Conservation (phyloP, 2,329 filamentous ascomycete genomes). For the Cercospora beticola region DNA sequence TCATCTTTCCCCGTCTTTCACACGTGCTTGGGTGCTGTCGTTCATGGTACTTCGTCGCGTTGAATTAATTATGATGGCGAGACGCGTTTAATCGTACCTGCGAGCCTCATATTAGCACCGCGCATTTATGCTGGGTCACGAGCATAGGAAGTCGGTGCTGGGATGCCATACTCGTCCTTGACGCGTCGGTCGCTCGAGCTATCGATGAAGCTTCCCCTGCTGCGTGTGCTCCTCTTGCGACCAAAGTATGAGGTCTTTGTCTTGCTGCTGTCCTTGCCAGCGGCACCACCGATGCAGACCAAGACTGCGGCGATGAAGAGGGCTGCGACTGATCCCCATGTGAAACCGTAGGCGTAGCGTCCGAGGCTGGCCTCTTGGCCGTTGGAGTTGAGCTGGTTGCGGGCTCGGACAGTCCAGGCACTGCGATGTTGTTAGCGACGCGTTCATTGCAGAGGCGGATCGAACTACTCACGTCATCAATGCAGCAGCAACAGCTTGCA, state of each 20-base stretch:
- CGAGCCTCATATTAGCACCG: constrained; percentile 10
- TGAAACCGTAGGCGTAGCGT: constrained; percentile 70
- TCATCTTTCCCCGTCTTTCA: background rate
- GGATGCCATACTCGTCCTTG: constrained; percentile 65
- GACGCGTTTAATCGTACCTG: constrained; percentile 14
- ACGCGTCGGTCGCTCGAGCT: constrained; percentile 60
- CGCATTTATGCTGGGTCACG: constrained; percentile 8
- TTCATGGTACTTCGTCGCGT: constrained; percentile 5
- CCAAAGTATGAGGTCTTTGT: constrained; percentile 47
- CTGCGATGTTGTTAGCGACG: constrained; percentile 40
- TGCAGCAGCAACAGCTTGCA: constrained; percentile 64
- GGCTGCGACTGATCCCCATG: constrained; percentile 68
- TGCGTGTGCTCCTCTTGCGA: constrained; percentile 51
- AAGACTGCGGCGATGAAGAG: constrained; percentile 66
- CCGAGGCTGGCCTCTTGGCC: constrained; percentile 63
- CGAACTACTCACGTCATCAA: constrained; percentile 71
- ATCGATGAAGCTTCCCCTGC: constrained; percentile 57
- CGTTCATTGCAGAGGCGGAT: background rate
- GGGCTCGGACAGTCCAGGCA: constrained; percentile 67
- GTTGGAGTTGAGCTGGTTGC: constrained; percentile 61
- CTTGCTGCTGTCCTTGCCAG: constrained; percentile 47
- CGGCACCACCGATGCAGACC: constrained; percentile 62
- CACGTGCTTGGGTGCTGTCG: constrained; percentile 4
- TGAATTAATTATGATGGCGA: background rate
- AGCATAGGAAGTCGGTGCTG: constrained; percentile 7